Conservation (phyloP, 108 stramenopile genomes). For the Cylindrotheca closterium region DNA sequence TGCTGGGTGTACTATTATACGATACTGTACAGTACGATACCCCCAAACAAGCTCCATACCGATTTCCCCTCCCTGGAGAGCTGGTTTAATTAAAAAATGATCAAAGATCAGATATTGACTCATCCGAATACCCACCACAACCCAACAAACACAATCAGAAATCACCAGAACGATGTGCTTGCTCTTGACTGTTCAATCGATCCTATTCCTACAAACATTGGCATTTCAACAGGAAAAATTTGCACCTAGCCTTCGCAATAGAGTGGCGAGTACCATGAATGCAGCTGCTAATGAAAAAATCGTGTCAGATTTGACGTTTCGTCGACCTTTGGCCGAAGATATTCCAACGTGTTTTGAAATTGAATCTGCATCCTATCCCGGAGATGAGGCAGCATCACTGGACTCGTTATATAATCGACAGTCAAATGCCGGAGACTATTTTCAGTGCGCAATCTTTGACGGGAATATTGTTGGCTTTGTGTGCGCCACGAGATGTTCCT, state of each 20-base stretch:
- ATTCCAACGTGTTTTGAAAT: slow-evolving; percentile 39
- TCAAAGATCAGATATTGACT: too few relatives aligned
- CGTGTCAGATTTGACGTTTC: background rate
- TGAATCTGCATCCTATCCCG: slow-evolving; percentile 57
- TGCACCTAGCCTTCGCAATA: too few relatives aligned
- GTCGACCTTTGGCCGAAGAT: slow-evolving; percentile 22
- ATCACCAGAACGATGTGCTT: background rate
- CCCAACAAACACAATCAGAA: background rate
- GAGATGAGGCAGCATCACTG: slow-evolving; percentile 70
- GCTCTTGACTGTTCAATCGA: background rate
- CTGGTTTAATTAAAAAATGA: too few relatives aligned
- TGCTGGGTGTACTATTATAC: too few relatives aligned
- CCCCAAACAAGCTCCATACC: too few relatives aligned
- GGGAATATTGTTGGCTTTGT: slow-evolving; percentile 68
- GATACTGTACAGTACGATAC: too few relatives aligned
- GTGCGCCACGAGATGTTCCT: slow-evolving; percentile 64
- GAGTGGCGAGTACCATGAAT: too few relatives aligned
- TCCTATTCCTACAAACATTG: too few relatives aligned
- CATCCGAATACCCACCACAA: too few relatives aligned
- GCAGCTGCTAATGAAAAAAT: too few relatives aligned
- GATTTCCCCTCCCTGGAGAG: too few relatives aligned
- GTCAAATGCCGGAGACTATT: slow-evolving; percentile 31
- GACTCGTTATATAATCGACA: slow-evolving; percentile 48
- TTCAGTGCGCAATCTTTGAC: slow-evolving; percentile 30
- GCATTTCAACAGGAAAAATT: too few relatives aligned